These are phyloP conservation scores for Microdochium bolleyi DNA, from an alignment of 2,329 filamentous ascomycete species.

Conservation along the genomic window DNA sequence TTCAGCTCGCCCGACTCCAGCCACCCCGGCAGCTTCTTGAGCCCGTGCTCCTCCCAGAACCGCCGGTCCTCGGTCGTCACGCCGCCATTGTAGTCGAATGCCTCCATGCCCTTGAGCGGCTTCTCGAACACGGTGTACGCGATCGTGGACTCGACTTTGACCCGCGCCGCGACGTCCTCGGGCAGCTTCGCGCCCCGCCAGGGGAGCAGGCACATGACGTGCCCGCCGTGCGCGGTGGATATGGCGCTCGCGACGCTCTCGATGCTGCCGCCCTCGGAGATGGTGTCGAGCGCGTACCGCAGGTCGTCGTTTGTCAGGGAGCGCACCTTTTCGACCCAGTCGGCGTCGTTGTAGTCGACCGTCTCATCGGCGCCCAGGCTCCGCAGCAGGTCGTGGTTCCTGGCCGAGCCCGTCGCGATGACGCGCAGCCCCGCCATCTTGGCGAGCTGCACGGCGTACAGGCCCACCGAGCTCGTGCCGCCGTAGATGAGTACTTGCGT, in stretches of 20 bases:
- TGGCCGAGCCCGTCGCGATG: constrained; percentile 16
- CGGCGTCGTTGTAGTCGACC: constrained; percentile 29
- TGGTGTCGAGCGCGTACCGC: constrained; percentile 18
- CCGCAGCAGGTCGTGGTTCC: constrained; percentile 11
- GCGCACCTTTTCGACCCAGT: constrained; percentile 48
- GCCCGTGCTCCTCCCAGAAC: constrained; percentile 20
- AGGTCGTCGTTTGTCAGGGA: constrained; percentile 52
- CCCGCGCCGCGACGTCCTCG: constrained; percentile 11
- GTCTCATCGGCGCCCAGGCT: constrained; percentile 13
- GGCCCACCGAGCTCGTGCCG: constrained; percentile 19
- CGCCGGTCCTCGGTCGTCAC: constrained; percentile 16
- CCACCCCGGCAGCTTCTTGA: constrained; percentile 15
- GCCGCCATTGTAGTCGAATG: constrained; percentile 17
- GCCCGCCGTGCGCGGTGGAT: constrained; percentile 19
- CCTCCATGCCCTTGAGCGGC: constrained; percentile 8
- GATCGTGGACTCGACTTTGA: constrained; percentile 20
- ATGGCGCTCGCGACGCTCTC: constrained; percentile 13
- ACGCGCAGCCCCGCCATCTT: constrained; percentile 21
- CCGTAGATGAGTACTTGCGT: constrained; percentile 13
- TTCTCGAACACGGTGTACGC: constrained; percentile 21
- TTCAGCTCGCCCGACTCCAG: constrained; percentile 17
- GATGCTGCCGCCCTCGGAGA: constrained; percentile 15
- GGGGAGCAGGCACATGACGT: constrained; percentile 14
- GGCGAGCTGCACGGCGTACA: constrained; percentile 21
- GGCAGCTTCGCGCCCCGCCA: constrained; percentile 7